A percentile compares a stretch with the other conserved stretches of the same genome.
Evolutionary conservation across 2,329 filamentous ascomycete genomes (phyloP).

Genomic region (Penicillium verrucosum): DNA sequence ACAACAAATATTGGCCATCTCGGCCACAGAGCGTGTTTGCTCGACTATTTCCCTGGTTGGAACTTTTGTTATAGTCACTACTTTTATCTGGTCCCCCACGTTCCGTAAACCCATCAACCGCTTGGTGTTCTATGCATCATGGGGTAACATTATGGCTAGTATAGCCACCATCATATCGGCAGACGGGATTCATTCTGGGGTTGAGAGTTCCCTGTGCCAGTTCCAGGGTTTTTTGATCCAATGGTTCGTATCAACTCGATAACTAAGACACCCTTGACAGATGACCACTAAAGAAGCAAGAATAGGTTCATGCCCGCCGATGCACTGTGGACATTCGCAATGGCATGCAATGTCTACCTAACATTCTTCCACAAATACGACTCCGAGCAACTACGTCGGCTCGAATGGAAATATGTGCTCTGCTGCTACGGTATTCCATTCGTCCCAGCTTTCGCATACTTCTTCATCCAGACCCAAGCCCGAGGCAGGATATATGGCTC

Average conservation of each 20-base stretch:
- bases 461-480: slow-evolving; percentile 58
- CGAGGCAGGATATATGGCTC: slow-evolving; percentile 67
- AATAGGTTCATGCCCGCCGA: slow-evolving; percentile 73
- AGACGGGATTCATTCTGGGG: slow-evolving; percentile 51
- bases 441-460: slow-evolving; percentile 63
- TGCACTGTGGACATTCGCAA: slow-evolving; percentile 72
- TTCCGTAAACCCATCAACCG: slow-evolving; percentile 88
- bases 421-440: slow-evolving; percentile 72
- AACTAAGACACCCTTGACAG: not conserved
- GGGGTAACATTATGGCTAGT: slow-evolving; percentile 76
- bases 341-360: slow-evolving; percentile 80
- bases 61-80: slow-evolving; percentile 67
- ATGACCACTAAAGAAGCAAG: slow-evolving; percentile 7
- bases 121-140: slow-evolving; percentile 77
- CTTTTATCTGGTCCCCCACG: slow-evolving; percentile 63
- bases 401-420: slow-evolving; percentile 69
- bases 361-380: slow-evolving; percentile 76
- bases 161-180: slow-evolving; percentile 71
- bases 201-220: slow-evolving; percentile 63
- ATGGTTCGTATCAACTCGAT: slow-evolving; percentile 58
- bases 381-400: slow-evolving; percentile 57
- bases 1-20: slow-evolving; percentile 53
- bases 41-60: slow-evolving; percentile 70
- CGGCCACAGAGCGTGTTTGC: slow-evolving; percentile 62
- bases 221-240: slow-evolving; percentile 78